These are phyloP conservation scores for Ophiostoma quercus DNA, from an alignment of 2,329 filamentous ascomycete species.

Conservation along the genomic window DNA sequence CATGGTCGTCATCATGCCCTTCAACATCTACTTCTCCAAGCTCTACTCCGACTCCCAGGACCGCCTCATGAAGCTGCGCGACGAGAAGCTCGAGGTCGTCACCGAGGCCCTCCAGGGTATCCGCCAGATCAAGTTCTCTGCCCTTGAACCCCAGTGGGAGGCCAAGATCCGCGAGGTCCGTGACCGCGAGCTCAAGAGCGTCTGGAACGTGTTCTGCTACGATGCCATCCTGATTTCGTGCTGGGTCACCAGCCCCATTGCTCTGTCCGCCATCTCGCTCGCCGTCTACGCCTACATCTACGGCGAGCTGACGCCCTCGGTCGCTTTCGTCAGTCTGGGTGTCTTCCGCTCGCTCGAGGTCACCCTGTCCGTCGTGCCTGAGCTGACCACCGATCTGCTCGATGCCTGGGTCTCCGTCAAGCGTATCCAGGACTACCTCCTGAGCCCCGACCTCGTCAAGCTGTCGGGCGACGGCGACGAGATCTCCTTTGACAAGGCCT, in stretches of 20 bases:
- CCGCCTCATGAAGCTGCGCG: conserved; percentile 67
- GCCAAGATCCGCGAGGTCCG: conserved; percentile 60
- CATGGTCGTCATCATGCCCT: conserved; percentile 59
- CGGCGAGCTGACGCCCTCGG: conserved; percentile 60
- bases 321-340: conserved; percentile 73
- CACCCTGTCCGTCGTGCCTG: conserved; percentile 64
- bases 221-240: conserved; percentile 60
- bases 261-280: conserved; percentile 66
- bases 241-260: conserved; percentile 68
- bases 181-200: conserved; percentile 59
- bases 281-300: conserved; percentile 61
- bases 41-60: conserved; percentile 61
- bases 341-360: conserved; percentile 70
- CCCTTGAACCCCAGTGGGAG: conserved; percentile 70
- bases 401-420: conserved; percentile 69
- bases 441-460: conserved; percentile 57
- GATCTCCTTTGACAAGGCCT: conserved; percentile 61
- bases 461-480: conserved; percentile 51
- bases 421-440: conserved; percentile 66
- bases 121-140: conserved; percentile 79
- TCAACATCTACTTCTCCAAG: conserved; percentile 64
- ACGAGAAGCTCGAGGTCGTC: conserved; percentile 68
- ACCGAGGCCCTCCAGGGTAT: conserved; percentile 75
- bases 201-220: conserved; percentile 61
- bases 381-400: conserved; percentile 63